Evolutionary conservation across 805 yeast genomes (phyloP).

Genomic region (Saccharomycopsis vini): DNA sequence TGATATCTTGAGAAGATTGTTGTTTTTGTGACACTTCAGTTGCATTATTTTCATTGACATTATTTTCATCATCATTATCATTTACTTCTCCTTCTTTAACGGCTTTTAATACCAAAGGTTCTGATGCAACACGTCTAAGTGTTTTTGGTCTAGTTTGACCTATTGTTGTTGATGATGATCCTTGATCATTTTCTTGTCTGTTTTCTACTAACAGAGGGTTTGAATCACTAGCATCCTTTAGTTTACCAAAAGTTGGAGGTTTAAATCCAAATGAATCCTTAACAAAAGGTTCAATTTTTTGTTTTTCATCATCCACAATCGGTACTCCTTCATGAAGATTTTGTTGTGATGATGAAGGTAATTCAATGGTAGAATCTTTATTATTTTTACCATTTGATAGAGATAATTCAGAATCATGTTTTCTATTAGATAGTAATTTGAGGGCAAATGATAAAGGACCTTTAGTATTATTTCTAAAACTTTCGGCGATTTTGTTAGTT

Average conservation of each 20-base stretch:
- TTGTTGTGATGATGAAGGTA: too few relatives aligned
- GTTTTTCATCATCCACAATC: conserved; percentile 5
- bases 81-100: conserved; percentile 18
- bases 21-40: background rate
- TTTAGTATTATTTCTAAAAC: conserved; percentile 19
- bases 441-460: conserved; percentile 27
- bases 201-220: background rate
- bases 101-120: conserved; percentile 54
- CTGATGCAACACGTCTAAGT: conserved; percentile 74
- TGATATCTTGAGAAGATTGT: too few relatives aligned
- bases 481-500: conserved; percentile 14
- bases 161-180: conserved; percentile 1
- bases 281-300: background rate
- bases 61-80: background rate
- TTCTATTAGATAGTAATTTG: conserved; percentile 19
- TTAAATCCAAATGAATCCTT: conserved; percentile 8
- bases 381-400: conserved; percentile 25
- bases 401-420: conserved; percentile 17
- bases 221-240: conserved; percentile 11
- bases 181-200: conserved; percentile 3
- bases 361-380: conserved; percentile 25
- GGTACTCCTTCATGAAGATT: conserved; percentile 6
- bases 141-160: conserved; percentile 15
- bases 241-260: conserved; percentile 16
- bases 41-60: background rate